Conservation (phyloP, 2,329 filamentous ascomycete genomes). For the Ascosphaera pollenicola region DNA sequence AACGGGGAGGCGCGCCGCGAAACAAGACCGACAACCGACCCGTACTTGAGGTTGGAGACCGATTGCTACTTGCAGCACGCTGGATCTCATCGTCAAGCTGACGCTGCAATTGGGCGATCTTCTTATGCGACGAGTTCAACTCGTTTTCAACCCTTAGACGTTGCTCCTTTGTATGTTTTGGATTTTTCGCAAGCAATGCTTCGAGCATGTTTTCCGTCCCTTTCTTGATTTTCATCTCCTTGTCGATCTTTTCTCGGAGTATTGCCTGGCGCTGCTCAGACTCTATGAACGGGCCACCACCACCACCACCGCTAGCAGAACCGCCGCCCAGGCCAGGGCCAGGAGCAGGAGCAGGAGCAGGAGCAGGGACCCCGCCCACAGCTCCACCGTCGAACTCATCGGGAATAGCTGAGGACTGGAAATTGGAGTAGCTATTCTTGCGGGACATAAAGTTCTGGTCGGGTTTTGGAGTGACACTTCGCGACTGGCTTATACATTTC, state of each 20-base stretch:
- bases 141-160: conserved; percentile 63
- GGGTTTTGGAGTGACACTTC: conserved; percentile 36
- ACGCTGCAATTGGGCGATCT: conserved; percentile 36
- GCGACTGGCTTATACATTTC: conserved; percentile 43
- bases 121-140: conserved; percentile 65
- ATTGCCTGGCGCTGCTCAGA: conserved; percentile 52
- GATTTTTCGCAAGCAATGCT: conserved; percentile 80
- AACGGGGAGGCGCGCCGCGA: conserved; percentile 30
- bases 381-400: not conserved
- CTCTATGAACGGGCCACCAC: conserved; percentile 13
- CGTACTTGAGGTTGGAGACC: conserved; percentile 14
- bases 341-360: too few relatives aligned
- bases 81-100: conserved; percentile 38
- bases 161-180: conserved; percentile 83
- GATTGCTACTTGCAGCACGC: conserved; percentile 20
- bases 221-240: conserved; percentile 94
- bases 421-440: not conserved
- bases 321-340: conserved; percentile 16
- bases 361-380: not conserved
- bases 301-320: conserved; percentile 43
- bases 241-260: conserved; percentile 68
- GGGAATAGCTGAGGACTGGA: not conserved
- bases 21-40: conserved; percentile 34
- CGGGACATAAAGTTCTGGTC: conserved; percentile 25
- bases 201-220: conserved; percentile 96